A percentile compares a stretch with the other conserved stretches of the same genome.
These are phyloP conservation scores for Paecilomyces fulvus DNA, from an alignment of 2,329 filamentous ascomycete genomes.

Conservation along the genomic window DNA sequence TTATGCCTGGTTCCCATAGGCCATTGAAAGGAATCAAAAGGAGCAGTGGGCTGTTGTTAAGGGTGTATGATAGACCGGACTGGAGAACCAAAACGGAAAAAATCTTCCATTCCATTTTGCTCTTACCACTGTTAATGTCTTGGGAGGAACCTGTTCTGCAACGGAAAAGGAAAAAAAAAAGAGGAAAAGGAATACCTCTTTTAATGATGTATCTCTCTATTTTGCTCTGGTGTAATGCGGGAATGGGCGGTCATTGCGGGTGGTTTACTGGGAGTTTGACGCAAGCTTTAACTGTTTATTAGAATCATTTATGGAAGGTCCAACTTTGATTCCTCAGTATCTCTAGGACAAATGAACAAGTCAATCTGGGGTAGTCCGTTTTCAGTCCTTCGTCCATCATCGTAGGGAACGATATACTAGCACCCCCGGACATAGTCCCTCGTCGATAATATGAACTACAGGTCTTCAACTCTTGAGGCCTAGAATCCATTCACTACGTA, in stretches of 20 bases:
- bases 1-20: slow-evolving; percentile 32
- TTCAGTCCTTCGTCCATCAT: not conserved
- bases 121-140: not conserved
- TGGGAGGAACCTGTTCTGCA: not conserved
- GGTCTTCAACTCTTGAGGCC: no score
- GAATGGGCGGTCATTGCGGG: not conserved
- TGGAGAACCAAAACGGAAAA: not conserved
- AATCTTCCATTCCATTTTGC: not conserved
- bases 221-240: not conserved
- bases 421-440: not conserved
- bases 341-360: not conserved
- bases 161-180: not conserved
- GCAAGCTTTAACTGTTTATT: not conserved
- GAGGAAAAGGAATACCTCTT: not conserved
- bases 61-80: not conserved
- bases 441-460: no score
- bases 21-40: not conserved
- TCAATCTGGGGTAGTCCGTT: not conserved
- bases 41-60: not conserved
- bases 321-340: not conserved
- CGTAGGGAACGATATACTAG: not conserved
- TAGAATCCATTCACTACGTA: no score
- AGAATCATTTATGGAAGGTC: not conserved
- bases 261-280: not conserved
- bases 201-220: not conserved